Evolutionary conservation across 1,284 basidiomycete genomes (phyloP).

Genomic region (Bjerkandera adusta): DNA sequence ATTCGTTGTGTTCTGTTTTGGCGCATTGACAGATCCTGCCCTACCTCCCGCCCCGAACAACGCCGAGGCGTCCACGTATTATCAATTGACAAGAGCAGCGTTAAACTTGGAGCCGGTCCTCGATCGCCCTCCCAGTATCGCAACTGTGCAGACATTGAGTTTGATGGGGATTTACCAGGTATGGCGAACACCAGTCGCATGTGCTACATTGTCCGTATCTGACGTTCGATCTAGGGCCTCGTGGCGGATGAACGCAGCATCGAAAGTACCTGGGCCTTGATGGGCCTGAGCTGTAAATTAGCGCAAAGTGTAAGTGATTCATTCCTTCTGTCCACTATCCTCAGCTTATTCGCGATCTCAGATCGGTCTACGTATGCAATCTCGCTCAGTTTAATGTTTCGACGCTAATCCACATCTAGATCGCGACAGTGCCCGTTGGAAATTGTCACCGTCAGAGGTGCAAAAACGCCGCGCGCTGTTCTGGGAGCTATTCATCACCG

Average conservation of each 20-base stretch:
- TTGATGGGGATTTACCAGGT: slow-evolving; percentile 69
- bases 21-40: slow-evolving; percentile 59
- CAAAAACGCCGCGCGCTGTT: slow-evolving; percentile 43
- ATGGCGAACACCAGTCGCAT: slow-evolving; percentile 26
- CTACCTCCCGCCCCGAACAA: slow-evolving; percentile 54
- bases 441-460: slow-evolving; percentile 34
- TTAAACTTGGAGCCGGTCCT: slow-evolving; percentile 62
- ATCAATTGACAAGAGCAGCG: slow-evolving; percentile 58
- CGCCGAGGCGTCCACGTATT: slow-evolving; percentile 56
- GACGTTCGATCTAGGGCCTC: slow-evolving; percentile 21
- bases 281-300: slow-evolving; percentile 33
- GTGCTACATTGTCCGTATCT: slow-evolving; percentile 34
- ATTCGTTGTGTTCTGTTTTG: slow-evolving; percentile 58
- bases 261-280: slow-evolving; percentile 34
- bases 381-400: not conserved
- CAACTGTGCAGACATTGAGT: slow-evolving; percentile 64
- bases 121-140: slow-evolving; percentile 62
- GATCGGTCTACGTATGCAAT: slow-evolving; percentile 30
- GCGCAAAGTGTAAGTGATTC: slow-evolving; percentile 33
- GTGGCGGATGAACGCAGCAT: slow-evolving; percentile 37
- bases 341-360: too few species aligned
- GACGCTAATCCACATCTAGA: slow-evolving; percentile 26
- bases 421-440: slow-evolving; percentile 42
- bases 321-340: not conserved
- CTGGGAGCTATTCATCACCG: slow-evolving; percentile 44